A percentile compares a stretch with the other conserved stretches of the same genome.
phyloP scores from a whole-genome alignment of 176 grass and related monocot species.

The Rhynchospora pubera region DNA sequence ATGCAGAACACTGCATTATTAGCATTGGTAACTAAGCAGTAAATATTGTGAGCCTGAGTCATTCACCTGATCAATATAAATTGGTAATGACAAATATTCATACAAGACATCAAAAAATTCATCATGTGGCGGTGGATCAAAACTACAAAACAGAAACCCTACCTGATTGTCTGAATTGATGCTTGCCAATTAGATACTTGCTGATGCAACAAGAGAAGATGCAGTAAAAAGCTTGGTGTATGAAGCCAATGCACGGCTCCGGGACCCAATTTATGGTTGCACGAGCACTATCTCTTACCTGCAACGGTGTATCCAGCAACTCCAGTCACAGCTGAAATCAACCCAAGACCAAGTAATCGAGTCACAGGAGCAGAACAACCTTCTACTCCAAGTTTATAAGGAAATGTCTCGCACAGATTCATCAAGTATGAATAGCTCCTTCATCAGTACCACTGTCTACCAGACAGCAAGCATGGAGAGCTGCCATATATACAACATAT shows the following conservation, averaged over 20 bases:
- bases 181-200: conserved; percentile 12
- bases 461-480: background rate
- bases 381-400: conserved; percentile 14
- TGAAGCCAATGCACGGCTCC: conserved; percentile 30
- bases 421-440: background rate
- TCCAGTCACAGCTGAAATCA: conserved; percentile 26
- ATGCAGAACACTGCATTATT: background rate
- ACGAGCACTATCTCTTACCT: conserved; percentile 21
- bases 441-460: background rate
- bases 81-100: background rate
- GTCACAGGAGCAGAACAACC: conserved; percentile 10
- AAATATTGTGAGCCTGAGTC: background rate
- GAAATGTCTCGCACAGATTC: conserved; percentile 5
- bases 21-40: background rate
- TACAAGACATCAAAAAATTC: background rate
- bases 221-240: conserved; percentile 39
- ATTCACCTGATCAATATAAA: background rate
- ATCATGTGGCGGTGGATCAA: background rate
- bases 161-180: background rate
- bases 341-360: conserved; percentile 17
- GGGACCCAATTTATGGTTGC: conserved; percentile 35
- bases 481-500: background rate
- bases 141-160: background rate
- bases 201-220: conserved; percentile 27
- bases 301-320: conserved; percentile 22